These are phyloP conservation scores for Oryza punctata DNA, from an alignment of 176 grass and related monocot genomes.

Conservation along the genomic window DNA sequence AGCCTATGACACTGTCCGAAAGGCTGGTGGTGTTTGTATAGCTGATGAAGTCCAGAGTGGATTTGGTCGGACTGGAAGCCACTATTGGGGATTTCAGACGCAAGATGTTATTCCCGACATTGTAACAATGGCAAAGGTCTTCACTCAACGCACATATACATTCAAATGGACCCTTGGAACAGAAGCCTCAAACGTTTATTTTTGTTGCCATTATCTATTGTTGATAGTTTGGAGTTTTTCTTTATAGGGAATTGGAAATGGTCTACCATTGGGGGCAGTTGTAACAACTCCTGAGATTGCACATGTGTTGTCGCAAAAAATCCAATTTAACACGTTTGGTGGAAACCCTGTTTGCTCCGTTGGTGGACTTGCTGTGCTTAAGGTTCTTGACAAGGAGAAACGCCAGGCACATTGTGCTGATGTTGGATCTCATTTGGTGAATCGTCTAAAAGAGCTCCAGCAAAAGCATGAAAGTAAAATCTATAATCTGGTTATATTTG, in stretches of 20 bases:
- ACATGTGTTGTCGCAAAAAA: conserved; percentile 79
- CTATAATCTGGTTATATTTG: neutral
- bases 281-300: conserved; percentile 93
- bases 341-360: conserved; percentile 96
- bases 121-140: conserved; percentile 96
- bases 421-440: conserved; percentile 80
- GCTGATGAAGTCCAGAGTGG: conserved; percentile 98
- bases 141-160: neutral
- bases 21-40: conserved; percentile 92
- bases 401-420: conserved; percentile 75
- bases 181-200: neutral
- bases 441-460: conserved; percentile 78
- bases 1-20: conserved; percentile 79
- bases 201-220: neutral
- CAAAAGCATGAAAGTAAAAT: conserved; percentile 90
- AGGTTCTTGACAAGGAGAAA: conserved; percentile 95
- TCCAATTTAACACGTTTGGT: conserved; percentile 95
- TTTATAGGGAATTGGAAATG: conserved; percentile 87
- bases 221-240: conserved; percentile 3
- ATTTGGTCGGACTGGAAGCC: conserved; percentile 90
- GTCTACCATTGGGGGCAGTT: conserved; percentile 89
- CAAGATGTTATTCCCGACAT: conserved; percentile 89
- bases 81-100: conserved; percentile 97
- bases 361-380: conserved; percentile 87
- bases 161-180: neutral